phyloP scores from a whole-genome alignment of 2,329 filamentous ascomycete genomes.

The Erysiphe pulchra region DNA sequence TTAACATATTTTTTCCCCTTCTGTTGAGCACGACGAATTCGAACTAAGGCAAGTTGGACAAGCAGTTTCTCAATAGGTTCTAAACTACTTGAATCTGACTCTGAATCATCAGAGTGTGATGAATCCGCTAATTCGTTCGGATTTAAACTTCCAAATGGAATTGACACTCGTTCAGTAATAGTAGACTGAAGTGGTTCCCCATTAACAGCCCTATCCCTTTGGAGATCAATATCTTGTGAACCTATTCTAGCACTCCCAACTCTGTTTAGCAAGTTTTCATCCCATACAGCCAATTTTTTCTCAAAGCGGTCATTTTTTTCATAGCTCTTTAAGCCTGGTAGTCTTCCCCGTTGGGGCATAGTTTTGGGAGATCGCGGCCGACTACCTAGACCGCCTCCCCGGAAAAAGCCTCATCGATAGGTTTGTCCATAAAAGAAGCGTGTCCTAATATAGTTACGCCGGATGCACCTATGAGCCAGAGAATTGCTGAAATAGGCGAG shows the following conservation, averaged over 20 bases:
- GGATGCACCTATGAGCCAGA: constrained; percentile 91
- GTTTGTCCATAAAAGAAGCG: constrained; percentile 89
- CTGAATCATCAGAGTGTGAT: constrained; percentile 20
- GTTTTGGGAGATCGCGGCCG: constrained; percentile 95
- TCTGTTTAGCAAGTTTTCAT: constrained; percentile 31
- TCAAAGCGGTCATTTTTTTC: constrained; percentile 27
- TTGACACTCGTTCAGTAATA: constrained; percentile 27
- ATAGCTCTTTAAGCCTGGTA: constrained; percentile 67
- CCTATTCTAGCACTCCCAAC: constrained; percentile 26
- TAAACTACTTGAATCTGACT: constrained; percentile 21
- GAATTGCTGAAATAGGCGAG: constrained; percentile 57
- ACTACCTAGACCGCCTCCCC: constrained; percentile 99
- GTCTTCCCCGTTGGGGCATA: constrained; percentile 98
- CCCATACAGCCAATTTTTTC: constrained; percentile 13
- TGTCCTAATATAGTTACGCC: constrained; percentile 88
- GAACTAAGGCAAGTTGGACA: constrained; percentile 52
- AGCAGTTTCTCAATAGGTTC: constrained; percentile 36
- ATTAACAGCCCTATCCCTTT: constrained; percentile 21
- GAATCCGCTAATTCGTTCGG: constrained; percentile 2
- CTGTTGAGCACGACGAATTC: constrained; percentile 53
- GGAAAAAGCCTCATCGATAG: constrained; percentile 99
- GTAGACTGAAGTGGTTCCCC: constrained; percentile 36
- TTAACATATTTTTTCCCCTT: constrained; percentile 57
- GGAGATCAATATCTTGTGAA: constrained; percentile 1
- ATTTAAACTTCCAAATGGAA: constrained; percentile 5